phyloP scores from a whole-genome alignment of 2,329 filamentous ascomycete genomes.

The Cercospora sp. region DNA sequence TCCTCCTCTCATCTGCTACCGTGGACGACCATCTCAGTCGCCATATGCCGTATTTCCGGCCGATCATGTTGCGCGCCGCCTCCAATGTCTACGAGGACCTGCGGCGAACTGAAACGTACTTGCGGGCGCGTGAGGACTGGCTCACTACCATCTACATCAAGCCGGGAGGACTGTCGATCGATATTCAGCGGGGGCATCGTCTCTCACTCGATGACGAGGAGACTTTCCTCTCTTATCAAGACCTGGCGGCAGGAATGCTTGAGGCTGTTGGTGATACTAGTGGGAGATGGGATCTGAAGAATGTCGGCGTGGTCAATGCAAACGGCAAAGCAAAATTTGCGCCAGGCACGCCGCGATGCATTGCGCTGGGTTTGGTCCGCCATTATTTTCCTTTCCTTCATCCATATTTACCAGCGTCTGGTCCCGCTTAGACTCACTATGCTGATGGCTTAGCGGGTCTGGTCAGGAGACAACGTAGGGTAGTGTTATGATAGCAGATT shows the following conservation, averaged over 20 bases:
- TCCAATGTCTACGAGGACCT: conserved; percentile 45
- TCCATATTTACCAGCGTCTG: conserved; percentile 8
- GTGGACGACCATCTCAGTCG: conserved; percentile 43
- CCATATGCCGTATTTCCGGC: conserved; percentile 37
- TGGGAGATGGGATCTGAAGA: conserved; percentile 19
- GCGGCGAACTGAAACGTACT: conserved; percentile 38
- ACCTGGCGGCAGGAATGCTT: conserved; percentile 53
- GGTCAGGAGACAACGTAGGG: too few relatives aligned
- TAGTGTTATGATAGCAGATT: too few relatives aligned
- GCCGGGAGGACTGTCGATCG: conserved; percentile 45
- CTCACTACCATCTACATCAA: conserved; percentile 47
- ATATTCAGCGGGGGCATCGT: conserved; percentile 45
- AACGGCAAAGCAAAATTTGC: conserved; percentile 41
- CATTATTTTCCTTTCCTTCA: conserved; percentile 16
- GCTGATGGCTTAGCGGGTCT: too few relatives aligned
- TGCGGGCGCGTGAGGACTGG: conserved; percentile 45
- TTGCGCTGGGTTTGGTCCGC: conserved; percentile 9
- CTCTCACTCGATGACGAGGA: conserved; percentile 45
- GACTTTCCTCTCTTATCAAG: conserved; percentile 46
- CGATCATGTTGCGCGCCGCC: conserved; percentile 14
- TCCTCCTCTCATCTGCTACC: conserved; percentile 49
- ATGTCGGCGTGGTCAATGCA: conserved; percentile 38
- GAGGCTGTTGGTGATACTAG: conserved; percentile 42
- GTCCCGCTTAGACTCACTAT: too few relatives aligned
- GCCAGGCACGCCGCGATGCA: conserved; percentile 29